Base-by-base conservation (phyloP, 2,329 filamentous ascomycete genomes). In the Alternaria metachromatica region DNA sequence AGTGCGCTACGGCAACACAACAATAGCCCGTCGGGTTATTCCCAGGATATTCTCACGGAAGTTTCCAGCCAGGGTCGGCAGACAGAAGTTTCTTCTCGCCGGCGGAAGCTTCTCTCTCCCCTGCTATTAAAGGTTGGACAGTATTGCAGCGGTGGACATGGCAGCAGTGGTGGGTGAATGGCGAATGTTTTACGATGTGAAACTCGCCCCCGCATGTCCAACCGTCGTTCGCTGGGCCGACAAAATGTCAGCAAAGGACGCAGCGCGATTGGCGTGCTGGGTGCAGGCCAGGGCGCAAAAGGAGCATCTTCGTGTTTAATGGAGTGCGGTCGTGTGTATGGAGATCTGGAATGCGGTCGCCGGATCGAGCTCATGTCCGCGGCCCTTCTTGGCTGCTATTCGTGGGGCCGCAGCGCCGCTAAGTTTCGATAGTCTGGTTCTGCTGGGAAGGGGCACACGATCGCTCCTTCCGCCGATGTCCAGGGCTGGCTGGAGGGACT, bases 351-450 rank as follows among this genome's bases (percentile, higher is more conserved):
- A 28, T 53, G 20, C 46, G 13, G 44, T 37, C 30, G 33, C 44
- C 48, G 55, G 20, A 58, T 58, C 44, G 44, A 58, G 44, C 20
- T 6, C 37, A 59, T 54, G 57, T 59, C 57, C 49, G 57, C 57
- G 49, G 57, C 41, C 57, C 57, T 45, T 46, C 30, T 15, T 15
- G 30, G 5, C 49, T 55, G 26, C 21, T 20, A 60, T 60, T 60
- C 49, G 58, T 51, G 43, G 41, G 58, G 49, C 28, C 33, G 60
- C 49, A 55, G 33, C 20, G 44, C 58, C 61, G 58, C 55, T 55
- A 62, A 46, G 28, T 64, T 64, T 65, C 64, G 37, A 66, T 66
- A 66, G 64, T 56, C 25, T 55, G 50, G 20, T 53, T 12, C 28
- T 58, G 25, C 18, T 49, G 48, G 48, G 57, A 60, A 49, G 26